phyloP scores from a whole-genome alignment of 495 filamentous ascomycete genomes.

The Trichoderma asperelloides region DNA sequence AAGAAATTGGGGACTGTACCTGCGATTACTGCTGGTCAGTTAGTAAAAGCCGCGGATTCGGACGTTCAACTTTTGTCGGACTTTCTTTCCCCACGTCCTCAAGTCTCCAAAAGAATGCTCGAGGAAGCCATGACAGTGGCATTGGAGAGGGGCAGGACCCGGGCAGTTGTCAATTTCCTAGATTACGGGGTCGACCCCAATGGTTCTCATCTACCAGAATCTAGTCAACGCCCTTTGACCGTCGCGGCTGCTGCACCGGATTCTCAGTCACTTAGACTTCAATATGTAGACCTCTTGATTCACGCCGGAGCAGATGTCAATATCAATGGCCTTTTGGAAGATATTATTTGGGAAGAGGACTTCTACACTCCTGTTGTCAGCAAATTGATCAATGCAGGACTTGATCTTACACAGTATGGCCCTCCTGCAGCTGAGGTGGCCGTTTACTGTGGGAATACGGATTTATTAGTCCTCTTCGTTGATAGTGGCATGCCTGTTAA shows the following conservation, averaged over 20 bases:
- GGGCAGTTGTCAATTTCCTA: not conserved
- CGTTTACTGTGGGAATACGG: not conserved
- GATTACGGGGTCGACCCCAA: not conserved
- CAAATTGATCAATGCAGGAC: not conserved
- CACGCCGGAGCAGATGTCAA: not conserved
- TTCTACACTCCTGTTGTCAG: not conserved
- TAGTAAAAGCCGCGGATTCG: not conserved
- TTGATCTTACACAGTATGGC: not conserved
- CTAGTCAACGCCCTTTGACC: not conserved
- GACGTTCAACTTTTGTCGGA: not conserved
- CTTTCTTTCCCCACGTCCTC: not conserved
- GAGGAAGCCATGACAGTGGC: not conserved
- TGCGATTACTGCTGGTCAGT: not conserved
- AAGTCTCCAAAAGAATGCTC: not conserved
- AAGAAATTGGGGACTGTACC: not conserved
- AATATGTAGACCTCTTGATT: not conserved
- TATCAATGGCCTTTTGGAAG: not conserved
- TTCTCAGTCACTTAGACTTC: not conserved
- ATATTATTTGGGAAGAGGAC: not conserved
- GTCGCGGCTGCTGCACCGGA: not conserved
- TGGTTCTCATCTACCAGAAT: not conserved
- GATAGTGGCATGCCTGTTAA: not conserved
- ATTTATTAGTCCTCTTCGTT: not conserved
- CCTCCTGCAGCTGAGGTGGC: not conserved
- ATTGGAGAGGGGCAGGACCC: not conserved